Base-by-base conservation (phyloP, 805 yeast species). In the Ogataea nonfermentans region DNA sequence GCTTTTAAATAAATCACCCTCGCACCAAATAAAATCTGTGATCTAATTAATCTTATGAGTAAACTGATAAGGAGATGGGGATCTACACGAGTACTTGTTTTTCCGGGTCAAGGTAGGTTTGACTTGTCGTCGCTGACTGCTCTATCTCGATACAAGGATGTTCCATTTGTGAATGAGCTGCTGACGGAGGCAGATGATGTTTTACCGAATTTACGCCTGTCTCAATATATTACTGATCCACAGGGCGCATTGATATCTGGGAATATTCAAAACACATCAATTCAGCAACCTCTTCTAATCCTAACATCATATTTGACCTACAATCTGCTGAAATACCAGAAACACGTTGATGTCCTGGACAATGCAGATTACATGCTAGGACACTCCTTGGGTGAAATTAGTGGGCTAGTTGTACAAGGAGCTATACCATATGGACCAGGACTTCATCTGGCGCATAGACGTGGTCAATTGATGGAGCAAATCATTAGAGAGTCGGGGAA, bases 331-430 rank as follows among this genome's bases (percentile, higher is more conserved):
- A 46, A 43, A 37, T 42, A 41, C 6, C 32, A 33, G n/a, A 44
- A 46, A 36, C 56, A 52, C 8, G 24, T 53, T 6, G 56, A 56
- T 37, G 29, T 59, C 3, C 31, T 61, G 11, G 27, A 43, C 10
- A 19, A 16, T 6, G 38, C 53, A 1, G 55, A 60, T 31, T 56
- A 47, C 35, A 43, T 53, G 24, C 26, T 65, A 8, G 69, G 69
- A 8, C 69, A 64, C 41, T 63, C 68, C 5, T 38, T 65, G 16
- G 69, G 69, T 1, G 69, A 65, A 30, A 56, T 65, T 5, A 47
- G 61, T 13, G 40, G 53, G 3, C 30, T 65, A 25, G 62, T 55
- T 3, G 27, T 57, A 4, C 66, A 60, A 43, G 57, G 42, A 4
- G 47, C 49, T 0, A 31, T 65, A 1, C 20, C 55, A 0, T 50